These are phyloP conservation scores for Ogataea philodendri DNA, from an alignment of 805 yeast genomes.

Conservation along the genomic window DNA sequence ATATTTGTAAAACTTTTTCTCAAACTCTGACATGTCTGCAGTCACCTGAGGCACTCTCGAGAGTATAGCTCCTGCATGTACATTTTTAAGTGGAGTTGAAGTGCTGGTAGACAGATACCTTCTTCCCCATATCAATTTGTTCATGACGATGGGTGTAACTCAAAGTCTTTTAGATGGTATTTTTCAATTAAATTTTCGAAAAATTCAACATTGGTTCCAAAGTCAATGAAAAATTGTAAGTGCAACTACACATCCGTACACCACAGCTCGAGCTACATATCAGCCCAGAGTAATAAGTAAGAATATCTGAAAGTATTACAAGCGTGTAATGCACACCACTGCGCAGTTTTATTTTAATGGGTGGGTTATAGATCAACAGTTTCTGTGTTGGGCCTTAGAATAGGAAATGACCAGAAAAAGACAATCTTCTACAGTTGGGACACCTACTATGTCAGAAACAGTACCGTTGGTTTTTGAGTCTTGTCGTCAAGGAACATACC, in stretches of 20 bases:
- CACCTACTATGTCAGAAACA: neutral
- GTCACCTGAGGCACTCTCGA: conserved; percentile 85
- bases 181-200: neutral
- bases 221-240: no score
- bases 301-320: no score
- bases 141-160: conserved; percentile 4
- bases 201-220: neutral
- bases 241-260: neutral
- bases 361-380: no score
- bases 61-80: conserved; percentile 57
- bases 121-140: conserved; percentile 6
- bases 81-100: conserved; percentile 1
- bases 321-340: no score
- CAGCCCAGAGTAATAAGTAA: no score
- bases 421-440: neutral
- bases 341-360: no score
- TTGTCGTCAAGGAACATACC: conserved; percentile 3
- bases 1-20: conserved; percentile 71
- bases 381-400: no score
- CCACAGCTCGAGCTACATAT: no score
- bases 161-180: neutral
- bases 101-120: conserved; percentile 13
- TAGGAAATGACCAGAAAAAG: conserved; percentile 1
- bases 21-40: conserved; percentile 70
- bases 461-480: neutral